A percentile compares a stretch with the other conserved stretches of the same genome.
Conservation (phyloP, 139 green algal genomes). For the Dunaliella sp. region DNA sequence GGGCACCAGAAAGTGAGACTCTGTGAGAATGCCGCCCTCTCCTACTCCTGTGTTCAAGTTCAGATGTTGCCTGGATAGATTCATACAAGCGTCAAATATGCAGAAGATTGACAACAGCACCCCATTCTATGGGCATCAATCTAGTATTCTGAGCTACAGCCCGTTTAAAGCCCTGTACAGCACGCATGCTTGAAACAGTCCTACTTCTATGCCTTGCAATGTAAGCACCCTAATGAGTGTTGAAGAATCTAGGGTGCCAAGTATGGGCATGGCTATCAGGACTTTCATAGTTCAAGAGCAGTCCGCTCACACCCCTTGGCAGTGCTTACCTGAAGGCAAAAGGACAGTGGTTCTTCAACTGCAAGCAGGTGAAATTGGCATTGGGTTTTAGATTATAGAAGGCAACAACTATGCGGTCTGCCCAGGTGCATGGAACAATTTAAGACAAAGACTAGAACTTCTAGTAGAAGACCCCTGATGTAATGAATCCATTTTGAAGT, state of each 20-base stretch:
- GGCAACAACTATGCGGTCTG: not conserved
- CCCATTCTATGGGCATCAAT: not conserved
- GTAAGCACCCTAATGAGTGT: too few species aligned
- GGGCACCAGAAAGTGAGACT: too few species aligned
- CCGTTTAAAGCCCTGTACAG: not conserved
- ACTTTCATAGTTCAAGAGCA: not conserved
- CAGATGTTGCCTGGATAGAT: not conserved
- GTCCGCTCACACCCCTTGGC: not conserved
- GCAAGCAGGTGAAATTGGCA: not conserved
- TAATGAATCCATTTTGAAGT: not conserved
- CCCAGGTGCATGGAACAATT: not conserved
- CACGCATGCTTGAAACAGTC: not conserved
- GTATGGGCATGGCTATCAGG: too few species aligned
- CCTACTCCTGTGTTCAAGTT: not conserved
- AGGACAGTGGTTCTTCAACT: not conserved
- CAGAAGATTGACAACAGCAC: not conserved
- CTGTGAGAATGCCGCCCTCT: not conserved
- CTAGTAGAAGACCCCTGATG: too few species aligned
- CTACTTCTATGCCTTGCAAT: not conserved
- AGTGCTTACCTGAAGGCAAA: not conserved
- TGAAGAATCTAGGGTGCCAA: too few species aligned
- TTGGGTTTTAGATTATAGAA: not conserved
- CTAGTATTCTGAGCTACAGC: not conserved
- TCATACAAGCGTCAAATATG: not conserved
- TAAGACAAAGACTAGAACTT: not conserved